A percentile compares a stretch with the other conserved stretches of the same genome.
These are phyloP conservation scores for Crithidia thermophila DNA, from an alignment of 208 protist genomes.

Conservation along the genomic window DNA sequence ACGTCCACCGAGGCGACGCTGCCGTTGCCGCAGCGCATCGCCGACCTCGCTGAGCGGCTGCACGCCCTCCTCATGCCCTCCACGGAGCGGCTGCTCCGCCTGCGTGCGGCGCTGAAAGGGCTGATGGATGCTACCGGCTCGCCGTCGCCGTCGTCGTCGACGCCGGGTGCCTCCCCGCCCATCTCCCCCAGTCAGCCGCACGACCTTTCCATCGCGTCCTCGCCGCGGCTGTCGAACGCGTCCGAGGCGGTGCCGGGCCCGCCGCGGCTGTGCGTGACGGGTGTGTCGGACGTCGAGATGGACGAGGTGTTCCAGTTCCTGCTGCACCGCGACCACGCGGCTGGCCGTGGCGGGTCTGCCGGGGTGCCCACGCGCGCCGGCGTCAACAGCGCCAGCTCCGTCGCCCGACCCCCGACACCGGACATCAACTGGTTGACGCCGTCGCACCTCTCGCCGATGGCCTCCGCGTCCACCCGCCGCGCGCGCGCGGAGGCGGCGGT, in stretches of 20 bases:
- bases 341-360: not conserved
- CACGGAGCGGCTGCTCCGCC: slow-evolving; percentile 56
- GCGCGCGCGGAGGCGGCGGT: slow-evolving; percentile 9
- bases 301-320: slow-evolving; percentile 31
- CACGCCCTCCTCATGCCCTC: slow-evolving; percentile 32
- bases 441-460: not conserved
- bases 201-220: not conserved
- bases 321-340: slow-evolving; percentile 24
- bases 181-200: not conserved
- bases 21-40: slow-evolving; percentile 21
- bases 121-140: slow-evolving; percentile 40
- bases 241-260: not conserved
- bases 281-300: slow-evolving; percentile 17
- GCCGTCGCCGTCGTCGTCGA: not conserved
- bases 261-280: slow-evolving; percentile 22
- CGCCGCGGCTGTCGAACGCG: not conserved
- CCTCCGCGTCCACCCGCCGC: not conserved
- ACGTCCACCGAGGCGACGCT: not conserved
- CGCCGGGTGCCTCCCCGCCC: not conserved
- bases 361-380: not conserved
- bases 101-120: slow-evolving; percentile 40
- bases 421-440: not conserved
- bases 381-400: slow-evolving; percentile 14
- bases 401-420: slow-evolving; percentile 15
- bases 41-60: slow-evolving; percentile 31